phyloP scores from a whole-genome alignment of 1,284 basidiomycete species.

The Pholiota adiposa region DNA sequence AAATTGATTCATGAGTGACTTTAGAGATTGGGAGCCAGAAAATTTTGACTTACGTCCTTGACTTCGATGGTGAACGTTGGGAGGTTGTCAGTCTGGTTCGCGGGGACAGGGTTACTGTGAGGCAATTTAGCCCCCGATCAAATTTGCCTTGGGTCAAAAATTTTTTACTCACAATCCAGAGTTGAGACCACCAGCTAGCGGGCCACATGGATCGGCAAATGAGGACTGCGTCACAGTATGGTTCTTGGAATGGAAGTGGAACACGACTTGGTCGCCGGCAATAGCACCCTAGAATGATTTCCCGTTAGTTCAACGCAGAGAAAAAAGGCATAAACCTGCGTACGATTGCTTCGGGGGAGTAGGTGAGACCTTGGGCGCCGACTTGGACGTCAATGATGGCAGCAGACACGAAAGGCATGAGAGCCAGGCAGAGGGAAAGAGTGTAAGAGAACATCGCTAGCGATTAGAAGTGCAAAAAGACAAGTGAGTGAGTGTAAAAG shows the following conservation, averaged over 20 bases:
- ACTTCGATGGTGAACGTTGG: constrained; percentile 59
- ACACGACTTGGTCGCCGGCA: constrained; percentile 61
- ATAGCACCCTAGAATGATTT: constrained; percentile 42
- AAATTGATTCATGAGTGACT: constrained; percentile 1
- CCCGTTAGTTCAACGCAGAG: constrained; percentile 7
- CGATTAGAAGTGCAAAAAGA: constrained; percentile 29
- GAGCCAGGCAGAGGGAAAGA: constrained; percentile 48
- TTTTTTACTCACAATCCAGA: constrained; percentile 56
- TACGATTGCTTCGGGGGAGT: constrained; percentile 57
- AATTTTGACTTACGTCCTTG: constrained; percentile 49
- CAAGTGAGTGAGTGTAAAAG: constrained; percentile 28
- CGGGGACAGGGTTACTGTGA: constrained; percentile 53
- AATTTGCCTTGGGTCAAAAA: background rate
- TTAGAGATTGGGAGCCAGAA: background rate
- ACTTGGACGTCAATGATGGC: constrained; percentile 56
- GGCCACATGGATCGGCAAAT: constrained; percentile 54
- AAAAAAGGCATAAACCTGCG: constrained; percentile 25
- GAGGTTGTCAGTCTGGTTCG: constrained; percentile 48
- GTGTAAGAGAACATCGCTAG: constrained; percentile 52
- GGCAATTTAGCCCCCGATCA: constrained; percentile 8
- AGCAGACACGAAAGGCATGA: constrained; percentile 52
- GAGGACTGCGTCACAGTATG: constrained; percentile 64
- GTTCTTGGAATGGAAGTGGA: constrained; percentile 59
- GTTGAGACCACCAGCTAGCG: constrained; percentile 52
- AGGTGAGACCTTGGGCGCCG: constrained; percentile 51